Conservation (phyloP, 1,284 basidiomycete species). For the Wolfiporia cocos region DNA sequence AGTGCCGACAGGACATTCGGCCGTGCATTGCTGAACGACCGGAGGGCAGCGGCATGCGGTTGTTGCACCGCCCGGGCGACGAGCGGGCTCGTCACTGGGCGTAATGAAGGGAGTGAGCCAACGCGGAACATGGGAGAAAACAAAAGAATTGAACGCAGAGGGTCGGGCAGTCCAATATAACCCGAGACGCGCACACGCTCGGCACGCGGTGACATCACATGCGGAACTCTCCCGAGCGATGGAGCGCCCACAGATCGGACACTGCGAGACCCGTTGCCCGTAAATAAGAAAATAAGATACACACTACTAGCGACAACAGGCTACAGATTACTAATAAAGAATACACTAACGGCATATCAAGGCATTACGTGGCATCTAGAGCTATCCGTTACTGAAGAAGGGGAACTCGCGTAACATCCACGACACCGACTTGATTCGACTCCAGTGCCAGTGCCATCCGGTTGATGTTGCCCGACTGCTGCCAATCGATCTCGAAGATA, state of each 20-base stretch:
- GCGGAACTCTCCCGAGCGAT: neutral
- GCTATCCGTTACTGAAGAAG: slow-evolving; percentile 16
- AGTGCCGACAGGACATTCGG: slow-evolving; percentile 25
- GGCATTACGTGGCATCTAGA: neutral
- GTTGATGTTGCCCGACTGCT: slow-evolving; percentile 37
- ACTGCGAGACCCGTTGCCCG: neutral
- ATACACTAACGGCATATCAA: neutral
- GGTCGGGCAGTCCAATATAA: neutral
- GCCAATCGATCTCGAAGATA: slow-evolving; percentile 65
- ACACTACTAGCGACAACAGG: neutral
- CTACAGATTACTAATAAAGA: slow-evolving; percentile 1
- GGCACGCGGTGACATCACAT: slow-evolving; percentile 6
- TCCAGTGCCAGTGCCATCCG: slow-evolving; percentile 57
- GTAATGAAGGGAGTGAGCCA: slow-evolving; percentile 19
- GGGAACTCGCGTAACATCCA: slow-evolving; percentile 45
- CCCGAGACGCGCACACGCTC: slow-evolving; percentile 2
- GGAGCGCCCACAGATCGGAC: neutral
- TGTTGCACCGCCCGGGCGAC: slow-evolving; percentile 12
- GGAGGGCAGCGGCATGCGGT: slow-evolving; percentile 13
- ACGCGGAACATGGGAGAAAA: slow-evolving; percentile 27
- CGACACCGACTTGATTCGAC: slow-evolving; percentile 44
- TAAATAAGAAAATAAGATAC: slow-evolving; percentile 3
- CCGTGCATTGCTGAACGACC: slow-evolving; percentile 26
- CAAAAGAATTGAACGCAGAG: neutral
- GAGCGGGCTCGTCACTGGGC: slow-evolving; percentile 17